Conservation (phyloP, 2,329 filamentous ascomycete species). For the Ceratocystis smalleyi region DNA sequence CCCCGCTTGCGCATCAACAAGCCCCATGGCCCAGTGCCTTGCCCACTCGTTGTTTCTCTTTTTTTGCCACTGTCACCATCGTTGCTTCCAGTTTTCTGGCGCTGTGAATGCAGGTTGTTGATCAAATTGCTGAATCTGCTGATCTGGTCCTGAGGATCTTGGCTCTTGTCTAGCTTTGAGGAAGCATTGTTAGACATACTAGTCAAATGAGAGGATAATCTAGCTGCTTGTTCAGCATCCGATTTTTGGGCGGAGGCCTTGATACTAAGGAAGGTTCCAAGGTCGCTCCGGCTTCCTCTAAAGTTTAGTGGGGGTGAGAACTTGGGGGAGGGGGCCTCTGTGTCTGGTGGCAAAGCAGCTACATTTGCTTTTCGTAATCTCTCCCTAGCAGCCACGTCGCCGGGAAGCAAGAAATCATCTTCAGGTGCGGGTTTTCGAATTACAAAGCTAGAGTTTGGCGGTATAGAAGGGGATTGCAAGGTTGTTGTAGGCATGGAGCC, state of each 20-base stretch:
- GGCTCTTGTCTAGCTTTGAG: not conserved
- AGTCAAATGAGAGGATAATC: not conserved
- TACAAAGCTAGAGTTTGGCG: not conserved
- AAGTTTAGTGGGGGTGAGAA: not conserved
- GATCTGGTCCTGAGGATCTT: conserved; percentile 7
- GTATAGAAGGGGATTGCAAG: not conserved
- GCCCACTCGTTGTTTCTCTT: not conserved
- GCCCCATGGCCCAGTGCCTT: conserved; percentile 7
- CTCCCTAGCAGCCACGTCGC: conserved; percentile 1
- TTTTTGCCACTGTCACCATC: not conserved
- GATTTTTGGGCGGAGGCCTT: not conserved
- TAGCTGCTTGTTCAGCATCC: not conserved
- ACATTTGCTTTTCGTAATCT: not conserved
- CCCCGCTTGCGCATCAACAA: conserved; percentile 8
- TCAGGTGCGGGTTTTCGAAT: conserved; percentile 7
- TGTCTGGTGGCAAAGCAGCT: not conserved
- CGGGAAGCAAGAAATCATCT: conserved; percentile 10
- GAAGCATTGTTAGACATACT: not conserved
- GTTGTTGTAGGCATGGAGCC: not conserved
- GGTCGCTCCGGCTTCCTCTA: not conserved
- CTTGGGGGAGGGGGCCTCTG: not conserved
- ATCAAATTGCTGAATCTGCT: conserved; percentile 12
- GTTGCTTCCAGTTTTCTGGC: conserved; percentile 7
- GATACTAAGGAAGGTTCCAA: not conserved
- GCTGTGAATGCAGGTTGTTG: conserved; percentile 5